These are phyloP conservation scores for Chaetomiaceae sp. DNA, from an alignment of 2,329 filamentous ascomycete genomes.

Conservation along the genomic window DNA sequence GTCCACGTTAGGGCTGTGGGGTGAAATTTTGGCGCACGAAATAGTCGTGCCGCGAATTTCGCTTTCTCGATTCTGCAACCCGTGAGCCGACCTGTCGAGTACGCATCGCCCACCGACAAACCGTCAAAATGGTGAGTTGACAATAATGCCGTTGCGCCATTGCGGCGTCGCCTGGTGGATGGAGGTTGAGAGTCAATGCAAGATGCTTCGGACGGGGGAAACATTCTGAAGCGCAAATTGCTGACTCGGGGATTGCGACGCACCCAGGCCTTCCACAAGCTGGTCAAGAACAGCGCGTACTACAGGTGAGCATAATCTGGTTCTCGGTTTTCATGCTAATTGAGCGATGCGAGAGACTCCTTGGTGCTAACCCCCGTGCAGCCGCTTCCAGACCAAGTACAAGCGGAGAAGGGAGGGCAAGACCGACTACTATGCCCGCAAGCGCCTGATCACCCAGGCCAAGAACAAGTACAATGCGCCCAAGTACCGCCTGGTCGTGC, in stretches of 20 bases:
- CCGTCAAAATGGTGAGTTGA: constrained; percentile 65
- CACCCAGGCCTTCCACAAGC: constrained; percentile 85
- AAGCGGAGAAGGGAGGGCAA: constrained; percentile 92
- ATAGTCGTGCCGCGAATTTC: constrained; percentile 26
- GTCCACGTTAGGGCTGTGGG: constrained; percentile 30
- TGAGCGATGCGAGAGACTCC: not conserved
- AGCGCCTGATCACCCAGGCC: constrained; percentile 98
- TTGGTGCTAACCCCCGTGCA: constrained; percentile 33
- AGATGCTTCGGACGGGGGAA: constrained; percentile 87
- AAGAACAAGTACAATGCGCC: constrained; percentile 99
- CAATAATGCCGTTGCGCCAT: constrained; percentile 24
- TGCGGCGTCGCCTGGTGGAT: constrained; percentile 7
- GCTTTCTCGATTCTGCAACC: constrained; percentile 25
- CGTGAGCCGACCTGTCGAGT: constrained; percentile 26
- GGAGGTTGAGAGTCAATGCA: constrained; percentile 70
- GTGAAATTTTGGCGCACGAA: constrained; percentile 31
- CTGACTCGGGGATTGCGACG: constrained; percentile 74
- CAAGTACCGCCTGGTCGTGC: constrained; percentile 99
- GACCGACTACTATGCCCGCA: constrained; percentile 99
- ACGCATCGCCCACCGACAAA: constrained; percentile 41
- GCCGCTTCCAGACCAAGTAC: constrained; percentile 99
- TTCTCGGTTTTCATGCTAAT: not conserved
- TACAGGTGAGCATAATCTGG: constrained; percentile 68
- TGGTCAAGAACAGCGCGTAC: constrained; percentile 97
- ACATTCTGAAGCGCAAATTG: constrained; percentile 97